phyloP scores from a whole-genome alignment of 495 filamentous ascomycete species.

The Immersiella caudata region DNA sequence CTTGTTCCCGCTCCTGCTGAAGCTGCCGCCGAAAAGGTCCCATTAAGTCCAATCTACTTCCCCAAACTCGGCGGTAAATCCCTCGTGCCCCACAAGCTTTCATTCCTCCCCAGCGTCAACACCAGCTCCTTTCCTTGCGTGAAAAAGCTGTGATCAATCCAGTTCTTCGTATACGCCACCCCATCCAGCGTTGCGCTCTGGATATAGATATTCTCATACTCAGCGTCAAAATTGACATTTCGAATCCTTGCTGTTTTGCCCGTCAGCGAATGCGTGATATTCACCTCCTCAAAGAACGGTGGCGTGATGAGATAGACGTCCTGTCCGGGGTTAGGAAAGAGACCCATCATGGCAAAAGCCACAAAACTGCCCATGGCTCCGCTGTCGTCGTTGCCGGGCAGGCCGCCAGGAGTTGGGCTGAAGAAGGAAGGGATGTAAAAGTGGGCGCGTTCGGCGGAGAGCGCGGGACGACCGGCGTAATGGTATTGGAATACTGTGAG shows the following conservation, averaged over 20 bases:
- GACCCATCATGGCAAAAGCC: slow-evolving; percentile 70
- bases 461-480: slow-evolving; percentile 66
- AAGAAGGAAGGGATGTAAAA: slow-evolving; percentile 70
- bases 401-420: slow-evolving; percentile 58
- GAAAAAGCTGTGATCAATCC: slow-evolving; percentile 77
- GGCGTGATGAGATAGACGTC: slow-evolving; percentile 73
- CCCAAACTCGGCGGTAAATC: slow-evolving; percentile 66
- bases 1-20: slow-evolving; percentile 10
- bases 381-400: slow-evolving; percentile 74
- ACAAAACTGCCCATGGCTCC: slow-evolving; percentile 75
- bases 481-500: slow-evolving; percentile 72
- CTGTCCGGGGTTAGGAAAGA: slow-evolving; percentile 76
- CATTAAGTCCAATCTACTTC: slow-evolving; percentile 40
- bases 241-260: slow-evolving; percentile 62
- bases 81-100: slow-evolving; percentile 71
- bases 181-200: slow-evolving; percentile 73
- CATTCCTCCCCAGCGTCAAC: slow-evolving; percentile 62
- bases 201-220: slow-evolving; percentile 66
- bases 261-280: slow-evolving; percentile 63
- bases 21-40: slow-evolving; percentile 13
- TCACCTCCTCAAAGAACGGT: slow-evolving; percentile 67
- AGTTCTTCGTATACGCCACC: slow-evolving; percentile 64
- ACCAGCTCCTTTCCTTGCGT: slow-evolving; percentile 69
- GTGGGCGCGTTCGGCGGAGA: slow-evolving; percentile 64
- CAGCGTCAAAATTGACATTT: slow-evolving; percentile 65